A percentile compares a stretch with the other conserved stretches of the same genome.
Evolutionary conservation across 225 moss, liverwort and hornwort species (phyloP).

Genomic region (Neckera pumila): DNA sequence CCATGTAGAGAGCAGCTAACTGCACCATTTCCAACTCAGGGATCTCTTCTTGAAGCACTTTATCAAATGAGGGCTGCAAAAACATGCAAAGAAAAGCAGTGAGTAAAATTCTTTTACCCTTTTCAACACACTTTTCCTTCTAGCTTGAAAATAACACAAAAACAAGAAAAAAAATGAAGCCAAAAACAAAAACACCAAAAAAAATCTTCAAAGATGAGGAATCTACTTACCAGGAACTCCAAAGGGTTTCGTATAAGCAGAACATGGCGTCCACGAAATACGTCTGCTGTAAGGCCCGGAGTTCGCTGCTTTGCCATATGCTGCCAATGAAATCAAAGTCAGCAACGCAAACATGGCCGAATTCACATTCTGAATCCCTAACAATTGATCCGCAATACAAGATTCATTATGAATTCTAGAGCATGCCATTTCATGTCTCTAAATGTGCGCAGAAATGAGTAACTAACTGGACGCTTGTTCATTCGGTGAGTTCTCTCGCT

Average conservation of each 20-base stretch:
- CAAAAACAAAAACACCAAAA: no score
- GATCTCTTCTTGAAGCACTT: slow-evolving; percentile 55
- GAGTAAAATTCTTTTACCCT: not conserved
- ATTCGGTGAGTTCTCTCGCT: not conserved
- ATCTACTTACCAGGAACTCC: slow-evolving; percentile 45
- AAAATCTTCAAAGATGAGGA: not conserved
- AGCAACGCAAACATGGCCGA: not conserved
- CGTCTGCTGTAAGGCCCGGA: slow-evolving; percentile 31
- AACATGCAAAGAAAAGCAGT: not conserved
- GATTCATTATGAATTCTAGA: not conserved
- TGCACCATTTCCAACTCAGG: slow-evolving; percentile 63
- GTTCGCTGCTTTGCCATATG: slow-evolving; percentile 80
- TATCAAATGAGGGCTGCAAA: slow-evolving; percentile 73
- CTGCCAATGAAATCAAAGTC: slow-evolving; percentile 28
- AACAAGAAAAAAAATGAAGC: not conserved
- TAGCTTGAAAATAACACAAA: not conserved
- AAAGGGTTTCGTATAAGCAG: slow-evolving; percentile 76
- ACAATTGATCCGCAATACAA: not conserved
- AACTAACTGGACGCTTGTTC: not conserved
- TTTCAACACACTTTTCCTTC: not conserved
- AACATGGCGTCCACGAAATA: slow-evolving; percentile 63
- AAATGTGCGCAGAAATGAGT: not conserved
- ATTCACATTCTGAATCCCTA: not conserved
- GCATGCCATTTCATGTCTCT: not conserved
- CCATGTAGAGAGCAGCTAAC: slow-evolving; percentile 54